A percentile compares a stretch with the other conserved stretches of the same genome.
Conservation (phyloP, 352 stramenopile genomes). For the Globisporangium barbulae region DNA sequence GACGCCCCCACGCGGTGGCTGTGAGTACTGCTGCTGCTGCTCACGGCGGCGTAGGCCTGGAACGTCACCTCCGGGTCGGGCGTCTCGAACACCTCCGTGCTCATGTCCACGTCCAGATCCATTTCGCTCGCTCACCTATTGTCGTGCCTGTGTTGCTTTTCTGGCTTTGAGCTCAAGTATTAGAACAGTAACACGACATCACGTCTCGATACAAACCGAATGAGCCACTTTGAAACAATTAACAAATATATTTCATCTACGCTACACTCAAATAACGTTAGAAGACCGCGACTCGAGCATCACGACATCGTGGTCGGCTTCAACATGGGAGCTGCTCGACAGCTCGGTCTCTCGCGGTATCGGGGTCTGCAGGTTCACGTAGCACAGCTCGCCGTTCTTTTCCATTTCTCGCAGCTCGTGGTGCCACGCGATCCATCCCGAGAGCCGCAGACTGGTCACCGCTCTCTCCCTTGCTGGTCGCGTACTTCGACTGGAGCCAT, state of each 20-base stretch:
- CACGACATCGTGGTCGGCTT: neutral
- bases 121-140: neutral
- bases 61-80: constrained; percentile 61
- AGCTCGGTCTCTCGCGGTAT: neutral
- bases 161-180: neutral
- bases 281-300: neutral
- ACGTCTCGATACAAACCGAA: neutral
- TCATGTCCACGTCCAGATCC: constrained; percentile 37
- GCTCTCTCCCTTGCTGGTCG: too few species aligned
- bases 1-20: constrained; percentile 14
- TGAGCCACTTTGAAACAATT: neutral
- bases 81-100: constrained; percentile 73
- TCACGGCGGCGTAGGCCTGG: constrained; percentile 52
- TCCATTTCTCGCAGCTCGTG: constrained; percentile 15
- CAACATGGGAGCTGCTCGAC: neutral
- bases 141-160: neutral
- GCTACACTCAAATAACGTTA: neutral
- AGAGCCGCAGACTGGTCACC: constrained; percentile 6
- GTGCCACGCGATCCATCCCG: constrained; percentile 15
- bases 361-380: constrained; percentile 8
- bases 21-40: constrained; percentile 10
- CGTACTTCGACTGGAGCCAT: neutral
- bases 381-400: constrained; percentile 9
- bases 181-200: neutral
- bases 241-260: neutral